phyloP scores from a whole-genome alignment of 2,329 filamentous ascomycete genomes.

The Claviceps cyperi region DNA sequence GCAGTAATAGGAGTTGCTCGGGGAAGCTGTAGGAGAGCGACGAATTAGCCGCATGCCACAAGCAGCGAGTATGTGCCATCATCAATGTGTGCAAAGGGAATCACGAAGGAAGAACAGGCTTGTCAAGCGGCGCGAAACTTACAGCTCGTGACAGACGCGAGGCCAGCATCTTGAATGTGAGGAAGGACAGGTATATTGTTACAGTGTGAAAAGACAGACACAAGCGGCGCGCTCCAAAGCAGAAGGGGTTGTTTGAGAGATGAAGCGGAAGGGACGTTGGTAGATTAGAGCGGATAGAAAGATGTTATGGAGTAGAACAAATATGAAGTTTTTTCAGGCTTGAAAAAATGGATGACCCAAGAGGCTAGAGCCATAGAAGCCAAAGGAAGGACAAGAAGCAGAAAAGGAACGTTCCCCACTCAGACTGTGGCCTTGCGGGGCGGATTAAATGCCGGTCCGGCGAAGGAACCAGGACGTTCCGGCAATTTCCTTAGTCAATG shows the following conservation, averaged over 20 bases:
- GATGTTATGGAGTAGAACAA: constrained; percentile 14
- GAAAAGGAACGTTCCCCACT: constrained; percentile 6
- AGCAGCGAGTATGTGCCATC: not conserved
- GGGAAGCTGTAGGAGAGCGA: constrained; percentile 45
- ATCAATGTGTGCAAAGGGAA: not conserved
- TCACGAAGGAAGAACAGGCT: not conserved
- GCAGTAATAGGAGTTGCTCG: constrained; percentile 56
- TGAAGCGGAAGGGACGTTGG: constrained; percentile 8
- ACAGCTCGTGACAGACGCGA: constrained; percentile 62
- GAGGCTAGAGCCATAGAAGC: constrained; percentile 28
- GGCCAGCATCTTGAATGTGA: constrained; percentile 49
- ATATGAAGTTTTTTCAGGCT: constrained; percentile 23
- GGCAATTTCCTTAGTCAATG: not conserved
- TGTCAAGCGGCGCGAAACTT: constrained; percentile 26
- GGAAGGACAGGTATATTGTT: constrained; percentile 18
- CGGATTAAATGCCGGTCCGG: constrained; percentile 16
- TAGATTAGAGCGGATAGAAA: constrained; percentile 5
- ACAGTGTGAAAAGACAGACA: constrained; percentile 16
- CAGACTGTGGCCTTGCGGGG: not conserved
- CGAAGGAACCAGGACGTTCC: not conserved
- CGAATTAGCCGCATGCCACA: constrained; percentile 9
- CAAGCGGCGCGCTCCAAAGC: constrained; percentile 16
- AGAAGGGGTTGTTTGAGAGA: constrained; percentile 15
- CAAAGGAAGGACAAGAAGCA: constrained; percentile 26
- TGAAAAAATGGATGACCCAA: constrained; percentile 18